phyloP scores from a whole-genome alignment of 306 rosid species.

The Acacia crassicarpa region DNA sequence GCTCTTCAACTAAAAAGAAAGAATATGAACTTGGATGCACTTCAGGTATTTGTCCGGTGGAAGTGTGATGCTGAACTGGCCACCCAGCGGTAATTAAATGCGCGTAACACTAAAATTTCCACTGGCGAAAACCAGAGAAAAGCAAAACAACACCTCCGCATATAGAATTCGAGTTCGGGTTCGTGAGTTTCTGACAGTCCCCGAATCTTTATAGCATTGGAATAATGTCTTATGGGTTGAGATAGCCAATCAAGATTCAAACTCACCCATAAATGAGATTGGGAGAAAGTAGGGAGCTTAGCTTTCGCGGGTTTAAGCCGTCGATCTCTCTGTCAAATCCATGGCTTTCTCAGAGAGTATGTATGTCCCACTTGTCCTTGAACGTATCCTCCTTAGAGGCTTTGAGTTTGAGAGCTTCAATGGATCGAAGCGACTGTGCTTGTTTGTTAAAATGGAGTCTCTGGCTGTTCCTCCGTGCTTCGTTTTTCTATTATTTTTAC shows the following conservation, averaged over 20 bases:
- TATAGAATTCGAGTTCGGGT: constrained; percentile 32
- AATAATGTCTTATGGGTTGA: not conserved
- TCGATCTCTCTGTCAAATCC: constrained; percentile 54
- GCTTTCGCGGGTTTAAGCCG: constrained; percentile 33
- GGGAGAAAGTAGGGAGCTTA: constrained; percentile 16
- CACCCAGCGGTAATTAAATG: constrained; percentile 45
- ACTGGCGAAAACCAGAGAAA: constrained; percentile 39
- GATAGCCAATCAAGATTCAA: constrained; percentile 46
- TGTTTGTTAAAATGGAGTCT: constrained; percentile 1
- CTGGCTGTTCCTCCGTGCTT: constrained; percentile 1
- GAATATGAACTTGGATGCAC: constrained; percentile 33
- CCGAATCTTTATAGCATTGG: constrained; percentile 32
- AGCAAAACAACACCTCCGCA: constrained; percentile 48
- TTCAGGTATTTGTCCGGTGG: constrained; percentile 45
- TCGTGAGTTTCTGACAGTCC: constrained; percentile 23
- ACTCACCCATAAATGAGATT: constrained; percentile 57
- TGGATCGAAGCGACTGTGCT: constrained; percentile 18
- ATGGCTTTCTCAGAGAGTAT: constrained; percentile 2
- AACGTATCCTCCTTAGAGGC: constrained; percentile 18
- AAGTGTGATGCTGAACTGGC: constrained; percentile 59
- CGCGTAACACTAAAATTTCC: constrained; percentile 17
- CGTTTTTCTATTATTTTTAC: not conserved
- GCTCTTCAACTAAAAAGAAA: constrained; percentile 74
- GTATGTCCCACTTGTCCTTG: constrained; percentile 23
- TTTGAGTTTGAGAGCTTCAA: constrained; percentile 12